Evolutionary conservation across 345 rosid genomes (phyloP).

Genomic region (Mangifera indica): DNA sequence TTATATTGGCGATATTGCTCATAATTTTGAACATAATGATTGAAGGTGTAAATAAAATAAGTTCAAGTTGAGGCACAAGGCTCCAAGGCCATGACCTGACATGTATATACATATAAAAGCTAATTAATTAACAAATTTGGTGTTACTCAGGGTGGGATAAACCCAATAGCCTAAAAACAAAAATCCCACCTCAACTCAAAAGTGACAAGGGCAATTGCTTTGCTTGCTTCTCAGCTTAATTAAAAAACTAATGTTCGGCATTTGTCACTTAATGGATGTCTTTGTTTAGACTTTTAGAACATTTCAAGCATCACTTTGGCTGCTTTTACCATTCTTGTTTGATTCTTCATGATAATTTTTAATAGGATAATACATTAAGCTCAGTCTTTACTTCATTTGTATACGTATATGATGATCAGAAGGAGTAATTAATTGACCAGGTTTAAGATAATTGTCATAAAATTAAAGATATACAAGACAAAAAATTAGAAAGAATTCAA

Average conservation of each 20-base stretch:
- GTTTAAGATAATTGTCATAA: too few species aligned
- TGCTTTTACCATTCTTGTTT: conserved; percentile 29
- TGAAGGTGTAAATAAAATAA: too few species aligned
- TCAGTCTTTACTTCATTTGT: too few species aligned
- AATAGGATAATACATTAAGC: too few species aligned
- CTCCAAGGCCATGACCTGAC: conserved; percentile 28
- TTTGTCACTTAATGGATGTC: conserved; percentile 37
- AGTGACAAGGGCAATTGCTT: conserved; percentile 15
- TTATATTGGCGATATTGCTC: too few species aligned
- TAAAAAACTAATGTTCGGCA: conserved; percentile 17
- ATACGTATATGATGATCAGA: too few species aligned
- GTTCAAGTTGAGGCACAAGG: conserved; percentile 8
- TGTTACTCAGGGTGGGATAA: conserved; percentile 4
- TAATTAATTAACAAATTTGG: neutral
- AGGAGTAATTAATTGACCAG: too few species aligned
- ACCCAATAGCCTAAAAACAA: conserved; percentile 41
- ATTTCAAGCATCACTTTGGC: conserved; percentile 2
- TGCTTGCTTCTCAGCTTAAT: neutral
- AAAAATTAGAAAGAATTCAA: too few species aligned
- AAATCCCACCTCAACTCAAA: conserved; percentile 40
- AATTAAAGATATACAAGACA: too few species aligned
- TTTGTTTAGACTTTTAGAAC: conserved; percentile 20
- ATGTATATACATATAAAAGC: neutral
- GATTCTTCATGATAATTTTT: conserved; percentile 19
- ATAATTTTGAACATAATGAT: too few species aligned